Evolutionary conservation across 1,284 basidiomycete species (phyloP), one percentile per base, ranked within the genome.

Genomic region (Moesziomyces parantarcticus): DNA sequence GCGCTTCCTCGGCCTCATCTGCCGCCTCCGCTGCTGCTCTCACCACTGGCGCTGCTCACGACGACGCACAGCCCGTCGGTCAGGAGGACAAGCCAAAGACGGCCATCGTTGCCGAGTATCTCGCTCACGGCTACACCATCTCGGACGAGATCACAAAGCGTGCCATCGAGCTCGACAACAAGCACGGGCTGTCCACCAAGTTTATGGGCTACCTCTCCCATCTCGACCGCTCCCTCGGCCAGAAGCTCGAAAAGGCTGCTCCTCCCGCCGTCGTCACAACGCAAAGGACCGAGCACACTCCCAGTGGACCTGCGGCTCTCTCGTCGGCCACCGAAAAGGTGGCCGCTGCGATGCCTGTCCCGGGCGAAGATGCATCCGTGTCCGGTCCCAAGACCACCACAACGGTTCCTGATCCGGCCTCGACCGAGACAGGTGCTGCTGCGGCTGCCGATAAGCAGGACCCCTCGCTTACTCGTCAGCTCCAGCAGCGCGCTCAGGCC

Each of bases 21-120:
- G 49, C 61, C n/a, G 49, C 49, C 36, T n/a, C 53, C 11, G 52
- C 56, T 21, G 23, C 67, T 13, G 41, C 57, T 42, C 21, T 64
- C 25, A n/a, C 50, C 26, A 32, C 50, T 9, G 36, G 14, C 39
- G 22, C 39, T 18, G 21, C 48, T 16, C 56, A 60, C 49, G 56
- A 66, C 26, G 70, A 69, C 8, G 42, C 54, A 11, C 60, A 58
- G 47, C 61, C 62, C 21, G 58, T 80, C 25, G 64, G 53, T n/a
- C 78, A 80, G 42, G 78, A 80, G 60, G 76, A 80, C 65, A 80
- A 80, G 63, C 78, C 78, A 8, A 70, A 66, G 60, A 75, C 70
- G 6, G 75, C 78, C 53, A 77, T 78, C 58, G 59, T 80, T 32
- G 78, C 78, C 32, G 77, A 80, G 56, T 71, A 75, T 56, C 69